Conservation (phyloP, 495 filamentous ascomycete species). For the Cercophora scortea region DNA sequence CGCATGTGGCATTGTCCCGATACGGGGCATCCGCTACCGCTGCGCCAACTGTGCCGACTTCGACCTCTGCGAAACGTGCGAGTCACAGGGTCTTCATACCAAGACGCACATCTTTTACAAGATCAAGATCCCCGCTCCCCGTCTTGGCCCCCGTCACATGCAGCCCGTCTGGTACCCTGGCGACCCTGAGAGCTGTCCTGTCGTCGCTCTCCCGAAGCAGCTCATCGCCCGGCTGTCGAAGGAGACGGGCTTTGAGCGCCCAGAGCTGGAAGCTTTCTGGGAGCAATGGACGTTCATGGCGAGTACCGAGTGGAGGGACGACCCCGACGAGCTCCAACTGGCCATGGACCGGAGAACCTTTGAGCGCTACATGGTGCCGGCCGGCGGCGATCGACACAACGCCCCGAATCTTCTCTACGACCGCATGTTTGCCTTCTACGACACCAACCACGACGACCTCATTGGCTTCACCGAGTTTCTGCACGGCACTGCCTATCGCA, state of each 20-base stretch:
- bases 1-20: slow-evolving; percentile 73
- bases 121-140: slow-evolving; percentile 43
- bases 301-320: slow-evolving; percentile 73
- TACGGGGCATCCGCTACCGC: slow-evolving; percentile 83
- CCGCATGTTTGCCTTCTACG: slow-evolving; percentile 94
- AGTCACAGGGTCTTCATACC: slow-evolving; percentile 73
- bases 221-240: slow-evolving; percentile 57
- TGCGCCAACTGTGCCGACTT: slow-evolving; percentile 91
- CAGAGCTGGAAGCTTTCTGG: slow-evolving; percentile 86
- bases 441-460: slow-evolving; percentile 75
- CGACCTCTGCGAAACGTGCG: slow-evolving; percentile 84
- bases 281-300: slow-evolving; percentile 94
- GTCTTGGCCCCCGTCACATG: slow-evolving; percentile 47
- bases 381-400: slow-evolving; percentile 63
- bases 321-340: slow-evolving; percentile 65
- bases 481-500: slow-evolving; percentile 72
- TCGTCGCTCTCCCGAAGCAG: slow-evolving; percentile 53
- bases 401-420: slow-evolving; percentile 88
- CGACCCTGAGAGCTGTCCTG: slow-evolving; percentile 53
- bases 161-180: slow-evolving; percentile 87
- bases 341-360: slow-evolving; percentile 90
- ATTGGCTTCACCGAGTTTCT: slow-evolving; percentile 95
- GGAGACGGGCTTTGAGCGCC: slow-evolving; percentile 69
- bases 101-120: slow-evolving; percentile 98
- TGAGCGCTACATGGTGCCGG: slow-evolving; percentile 80